These are phyloP conservation scores for Symbiotaphrina buchneri DNA, from an alignment of 495 filamentous ascomycete species.

Conservation along the genomic window DNA sequence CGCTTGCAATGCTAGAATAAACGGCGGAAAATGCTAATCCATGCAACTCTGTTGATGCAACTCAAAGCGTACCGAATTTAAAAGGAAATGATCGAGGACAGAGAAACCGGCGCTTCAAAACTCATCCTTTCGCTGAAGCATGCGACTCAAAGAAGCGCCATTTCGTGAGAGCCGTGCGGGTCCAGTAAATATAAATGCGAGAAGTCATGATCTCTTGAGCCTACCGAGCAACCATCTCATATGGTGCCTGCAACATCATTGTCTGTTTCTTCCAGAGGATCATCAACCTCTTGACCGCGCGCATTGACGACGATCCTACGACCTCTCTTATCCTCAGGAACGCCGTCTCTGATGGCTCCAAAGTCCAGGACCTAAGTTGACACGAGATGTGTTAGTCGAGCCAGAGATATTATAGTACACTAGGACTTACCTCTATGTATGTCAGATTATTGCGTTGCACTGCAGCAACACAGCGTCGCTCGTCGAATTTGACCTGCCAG, in stretches of 20 bases:
- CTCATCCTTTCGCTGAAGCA: too few relatives aligned
- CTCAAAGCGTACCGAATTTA: not conserved
- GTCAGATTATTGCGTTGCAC: conserved; percentile 84
- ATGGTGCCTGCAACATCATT: too few relatives aligned
- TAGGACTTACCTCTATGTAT: conserved; percentile 69
- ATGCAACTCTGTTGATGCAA: too few relatives aligned
- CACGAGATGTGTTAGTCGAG: conserved; percentile 1
- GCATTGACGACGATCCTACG: conserved; percentile 58
- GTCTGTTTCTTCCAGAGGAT: too few relatives aligned
- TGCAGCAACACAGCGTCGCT: conserved; percentile 83
- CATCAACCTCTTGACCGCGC: conserved; percentile 20
- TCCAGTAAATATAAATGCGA: too few relatives aligned
- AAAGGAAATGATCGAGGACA: conserved; percentile 1
- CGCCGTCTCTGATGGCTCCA: conserved; percentile 10
- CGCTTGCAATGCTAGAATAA: too few relatives aligned
- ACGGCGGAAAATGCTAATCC: too few relatives aligned
- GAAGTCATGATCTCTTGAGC: too few relatives aligned
- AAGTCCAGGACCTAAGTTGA: conserved; percentile 59
- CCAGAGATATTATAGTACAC: not conserved
- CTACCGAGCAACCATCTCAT: too few relatives aligned
- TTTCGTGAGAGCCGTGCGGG: too few relatives aligned
- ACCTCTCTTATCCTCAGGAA: conserved; percentile 39
- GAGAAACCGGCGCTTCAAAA: not conserved
- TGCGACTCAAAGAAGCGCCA: too few relatives aligned
- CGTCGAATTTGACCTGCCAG: conserved; percentile 98